A percentile compares a stretch with the other conserved stretches of the same genome.
Evolutionary conservation across 257 asterid species (phyloP).

Genomic region (Agastache rugosa): DNA sequence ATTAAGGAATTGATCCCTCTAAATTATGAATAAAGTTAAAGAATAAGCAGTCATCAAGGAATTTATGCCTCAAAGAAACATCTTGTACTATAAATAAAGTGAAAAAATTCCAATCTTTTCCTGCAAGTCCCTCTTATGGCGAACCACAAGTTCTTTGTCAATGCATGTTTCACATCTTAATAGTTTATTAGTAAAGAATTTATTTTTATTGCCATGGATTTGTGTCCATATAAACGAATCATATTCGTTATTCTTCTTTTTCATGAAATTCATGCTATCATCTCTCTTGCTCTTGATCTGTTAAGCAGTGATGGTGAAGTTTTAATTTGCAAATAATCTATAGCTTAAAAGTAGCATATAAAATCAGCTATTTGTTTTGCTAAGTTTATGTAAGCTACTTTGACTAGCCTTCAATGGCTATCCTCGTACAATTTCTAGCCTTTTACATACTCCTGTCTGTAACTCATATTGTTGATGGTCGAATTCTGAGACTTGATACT

Average conservation of each 20-base stretch:
- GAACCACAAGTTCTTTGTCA: slow-evolving; percentile 25
- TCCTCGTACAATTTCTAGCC: slow-evolving; percentile 19
- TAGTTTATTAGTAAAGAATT: background rate
- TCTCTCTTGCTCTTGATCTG: background rate
- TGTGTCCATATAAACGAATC: background rate
- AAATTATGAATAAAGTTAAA: background rate
- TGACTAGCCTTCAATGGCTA: slow-evolving; percentile 35
- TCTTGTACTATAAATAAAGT: slow-evolving; percentile 10
- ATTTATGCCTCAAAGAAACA: slow-evolving; percentile 24
- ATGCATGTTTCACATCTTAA: background rate
- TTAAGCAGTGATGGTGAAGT: background rate
- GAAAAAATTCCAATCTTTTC: slow-evolving; percentile 21
- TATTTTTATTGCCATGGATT: background rate
- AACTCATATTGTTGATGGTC: slow-evolving; percentile 25
- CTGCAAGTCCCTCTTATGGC: background rate
- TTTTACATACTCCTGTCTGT: slow-evolving; percentile 15
- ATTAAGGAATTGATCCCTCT: slow-evolving; percentile 35
- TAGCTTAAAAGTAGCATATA: slow-evolving; percentile 20
- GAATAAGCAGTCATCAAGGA: slow-evolving; percentile 13
- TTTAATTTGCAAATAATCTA: background rate
- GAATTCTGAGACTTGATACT: slow-evolving; percentile 38
- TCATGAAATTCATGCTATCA: background rate
- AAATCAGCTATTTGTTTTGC: slow-evolving; percentile 1
- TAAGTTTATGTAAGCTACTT: slow-evolving; percentile 6
- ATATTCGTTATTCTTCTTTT: background rate